These are phyloP conservation scores for Debaryomyces psychrophilus DNA, from an alignment of 1,139 yeast species.

Conservation along the genomic window DNA sequence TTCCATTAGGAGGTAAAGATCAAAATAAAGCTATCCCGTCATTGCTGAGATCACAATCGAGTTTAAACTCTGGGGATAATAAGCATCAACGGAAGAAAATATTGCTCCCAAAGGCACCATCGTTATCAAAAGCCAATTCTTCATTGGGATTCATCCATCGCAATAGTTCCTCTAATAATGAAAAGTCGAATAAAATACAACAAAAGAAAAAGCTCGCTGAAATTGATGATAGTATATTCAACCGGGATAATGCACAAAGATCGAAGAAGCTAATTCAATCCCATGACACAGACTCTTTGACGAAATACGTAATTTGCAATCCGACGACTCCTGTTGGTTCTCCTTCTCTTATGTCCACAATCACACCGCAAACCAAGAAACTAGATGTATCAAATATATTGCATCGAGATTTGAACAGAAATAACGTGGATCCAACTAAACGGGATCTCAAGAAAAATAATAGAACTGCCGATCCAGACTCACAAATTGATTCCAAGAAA, in stretches of 20 bases:
- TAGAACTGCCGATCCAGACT: constrained; percentile 12
- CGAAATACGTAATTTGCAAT: constrained; percentile 16
- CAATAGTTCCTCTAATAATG: neutral
- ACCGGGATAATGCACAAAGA: constrained; percentile 18
- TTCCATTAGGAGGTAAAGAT: constrained; percentile 56
- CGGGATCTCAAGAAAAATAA: constrained; percentile 18
- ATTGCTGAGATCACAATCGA: constrained; percentile 39
- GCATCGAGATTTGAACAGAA: constrained; percentile 19
- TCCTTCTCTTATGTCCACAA: constrained; percentile 18
- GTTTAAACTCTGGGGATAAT: constrained; percentile 18
- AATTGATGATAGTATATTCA: constrained; percentile 11
- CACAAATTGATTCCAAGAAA: constrained; percentile 18
- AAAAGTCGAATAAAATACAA: neutral
- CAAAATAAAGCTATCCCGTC: constrained; percentile 36
- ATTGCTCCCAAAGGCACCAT: constrained; percentile 26
- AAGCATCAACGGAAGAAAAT: constrained; percentile 16
- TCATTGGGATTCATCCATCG: constrained; percentile 39
- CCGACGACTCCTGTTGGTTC: neutral
- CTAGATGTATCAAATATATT: constrained; percentile 29
- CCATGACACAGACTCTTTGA: constrained; percentile 27
- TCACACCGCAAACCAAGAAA: constrained; percentile 23
- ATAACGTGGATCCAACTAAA: constrained; percentile 42
- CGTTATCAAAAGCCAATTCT: constrained; percentile 41
- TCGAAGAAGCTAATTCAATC: constrained; percentile 22
- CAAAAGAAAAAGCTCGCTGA: constrained; percentile 1